Evolutionary conservation across 2,329 filamentous ascomycete genomes (phyloP), one percentile per base, ranked within the genome.

Genomic region (Ceratocystis ficicola): DNA sequence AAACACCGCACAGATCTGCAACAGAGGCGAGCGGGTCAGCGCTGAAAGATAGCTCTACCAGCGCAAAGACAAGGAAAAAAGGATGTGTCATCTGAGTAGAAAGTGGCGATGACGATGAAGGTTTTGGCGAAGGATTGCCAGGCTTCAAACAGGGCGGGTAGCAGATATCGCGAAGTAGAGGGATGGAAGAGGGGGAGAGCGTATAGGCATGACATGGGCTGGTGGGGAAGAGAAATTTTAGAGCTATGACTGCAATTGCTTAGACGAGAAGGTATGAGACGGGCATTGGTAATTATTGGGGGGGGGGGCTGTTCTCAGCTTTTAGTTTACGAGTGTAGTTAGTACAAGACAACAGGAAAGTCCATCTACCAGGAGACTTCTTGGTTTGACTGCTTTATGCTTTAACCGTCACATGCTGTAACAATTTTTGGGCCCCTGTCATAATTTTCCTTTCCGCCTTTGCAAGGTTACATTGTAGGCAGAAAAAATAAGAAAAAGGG

Each of bases 401-500:
- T 50, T 10, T 50, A 12, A 22, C 20, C 52, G 52, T 57, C 52
- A 57, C 52, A 57, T 57, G 52, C 52, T 32, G 52, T 15, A 57
- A 6, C n/a, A 57, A 30, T 17, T 57, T 57, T 57, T 30, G 22
- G 48, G 52, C 52, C 52, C 52, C 52, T 57, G 52, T 57, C 22
- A 22, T 22, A 30, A 17, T 30, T 57, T 57, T 32, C 17, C 17
- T n/a, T 30, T 32, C 52, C 17, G 52, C 28, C 22, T 32, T 50
- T 12, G 52, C 15, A 57, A 57, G 52, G 52, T 57, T 57, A 57
- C 52, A 57, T 57, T 22, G 6, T 8, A 30, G 52, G 10, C 22
- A 32, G 30, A 57, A 30, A 30, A 10, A 57, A 15, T 1, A 50
- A 20, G 12, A 50, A 50, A 50, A 50, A 50, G 22, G 17, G 36